A percentile compares a stretch with the other conserved stretches of the same genome.
Conservation (phyloP, 768 basidiomycete species). For the Collybiopsis luxurians region DNA sequence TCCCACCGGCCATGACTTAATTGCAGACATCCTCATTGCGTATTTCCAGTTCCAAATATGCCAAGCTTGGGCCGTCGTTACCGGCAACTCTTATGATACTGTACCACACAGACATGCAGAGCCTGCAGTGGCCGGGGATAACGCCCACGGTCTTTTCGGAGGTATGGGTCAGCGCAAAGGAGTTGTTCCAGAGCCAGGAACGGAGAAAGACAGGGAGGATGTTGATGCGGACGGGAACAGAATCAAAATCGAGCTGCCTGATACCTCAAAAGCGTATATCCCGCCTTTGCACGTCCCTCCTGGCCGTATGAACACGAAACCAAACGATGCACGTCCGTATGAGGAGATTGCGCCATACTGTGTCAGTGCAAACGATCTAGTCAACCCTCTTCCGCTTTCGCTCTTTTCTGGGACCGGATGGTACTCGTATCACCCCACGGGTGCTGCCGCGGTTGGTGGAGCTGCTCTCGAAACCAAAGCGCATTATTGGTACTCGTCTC, state of each 20-base stretch:
- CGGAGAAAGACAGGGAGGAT: conserved; percentile 27
- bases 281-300: conserved; percentile 60
- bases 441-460: conserved; percentile 32
- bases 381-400: conserved; percentile 94
- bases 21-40: conserved; percentile 88
- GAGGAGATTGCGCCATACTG: conserved; percentile 91
- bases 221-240: conserved; percentile 28
- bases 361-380: conserved; percentile 94
- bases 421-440: conserved; percentile 71
- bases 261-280: conserved; percentile 28
- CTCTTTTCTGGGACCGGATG: conserved; percentile 95
- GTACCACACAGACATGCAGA: conserved; percentile 41
- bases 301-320: conserved; percentile 67
- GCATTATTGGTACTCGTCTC: conserved; percentile 93
- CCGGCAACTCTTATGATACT: conserved; percentile 63
- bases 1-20: conserved; percentile 74
- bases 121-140: conserved; percentile 29
- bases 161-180: conserved; percentile 85
- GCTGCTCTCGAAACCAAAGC: conserved; percentile 53
- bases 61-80: conserved; percentile 74
- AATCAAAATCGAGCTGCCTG: conserved; percentile 18
- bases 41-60: conserved; percentile 93
- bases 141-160: conserved; percentile 72
- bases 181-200: conserved; percentile 44
- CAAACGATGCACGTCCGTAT: conserved; percentile 51